phyloP scores from a whole-genome alignment of 225 moss, liverwort and hornwort species.

The Sphagnum tenellum region DNA sequence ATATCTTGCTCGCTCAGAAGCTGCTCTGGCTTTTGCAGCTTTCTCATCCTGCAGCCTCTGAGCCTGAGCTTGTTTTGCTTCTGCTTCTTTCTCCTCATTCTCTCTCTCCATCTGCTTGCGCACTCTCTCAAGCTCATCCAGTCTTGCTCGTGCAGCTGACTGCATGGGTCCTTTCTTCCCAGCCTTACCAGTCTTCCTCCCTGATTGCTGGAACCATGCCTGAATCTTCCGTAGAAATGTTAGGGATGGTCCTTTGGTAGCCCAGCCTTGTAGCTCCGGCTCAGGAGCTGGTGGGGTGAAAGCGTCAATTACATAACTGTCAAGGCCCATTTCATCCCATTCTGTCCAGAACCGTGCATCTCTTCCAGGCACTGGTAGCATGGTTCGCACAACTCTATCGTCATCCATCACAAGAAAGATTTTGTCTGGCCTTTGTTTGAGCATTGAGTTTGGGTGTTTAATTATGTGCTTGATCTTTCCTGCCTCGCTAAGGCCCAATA shows the following conservation, averaged over 20 bases:
- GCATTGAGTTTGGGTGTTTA: slow-evolving; percentile 71
- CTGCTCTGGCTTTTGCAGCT: slow-evolving; percentile 22
- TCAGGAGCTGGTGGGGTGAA: slow-evolving; percentile 65
- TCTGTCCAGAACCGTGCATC: slow-evolving; percentile 68
- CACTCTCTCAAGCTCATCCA: slow-evolving; percentile 69
- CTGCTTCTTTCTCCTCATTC: slow-evolving; percentile 24
- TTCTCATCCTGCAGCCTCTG: slow-evolving; percentile 18
- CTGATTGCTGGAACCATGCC: slow-evolving; percentile 39
- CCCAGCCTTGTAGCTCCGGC: slow-evolving; percentile 78
- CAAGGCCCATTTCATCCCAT: slow-evolving; percentile 60
- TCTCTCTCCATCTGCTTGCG: slow-evolving; percentile 52
- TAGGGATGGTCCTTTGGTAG: slow-evolving; percentile 67
- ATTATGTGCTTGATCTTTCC: slow-evolving; percentile 71
- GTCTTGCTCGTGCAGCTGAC: slow-evolving; percentile 35
- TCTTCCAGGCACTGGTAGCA: slow-evolving; percentile 74
- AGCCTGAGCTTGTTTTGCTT: slow-evolving; percentile 20
- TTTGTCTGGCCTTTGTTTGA: slow-evolving; percentile 57
- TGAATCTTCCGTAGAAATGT: slow-evolving; percentile 47
- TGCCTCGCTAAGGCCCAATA: slow-evolving; percentile 53
- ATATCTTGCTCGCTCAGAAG: slow-evolving; percentile 17
- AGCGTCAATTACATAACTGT: slow-evolving; percentile 69
- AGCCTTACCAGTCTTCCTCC: slow-evolving; percentile 3
- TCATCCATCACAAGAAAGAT: slow-evolving; percentile 76
- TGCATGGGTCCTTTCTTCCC: slow-evolving; percentile 21
- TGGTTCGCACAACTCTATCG: slow-evolving; percentile 74